Evolutionary conservation across 345 rosid species (phyloP), one percentile per base, ranked within the genome.

Genomic region (Acer negundo): DNA sequence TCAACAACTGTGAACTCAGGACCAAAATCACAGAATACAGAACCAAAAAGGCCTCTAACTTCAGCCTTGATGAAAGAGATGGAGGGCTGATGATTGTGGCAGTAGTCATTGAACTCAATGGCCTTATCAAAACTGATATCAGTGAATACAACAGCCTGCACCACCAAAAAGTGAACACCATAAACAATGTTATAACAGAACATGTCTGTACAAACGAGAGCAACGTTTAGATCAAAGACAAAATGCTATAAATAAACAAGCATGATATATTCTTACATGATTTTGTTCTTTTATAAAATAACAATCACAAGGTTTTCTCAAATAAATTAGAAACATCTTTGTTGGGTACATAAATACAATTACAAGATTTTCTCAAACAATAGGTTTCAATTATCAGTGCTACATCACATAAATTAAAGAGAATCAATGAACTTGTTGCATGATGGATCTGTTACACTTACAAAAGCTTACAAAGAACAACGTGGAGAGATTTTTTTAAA

Each of bases 21-120:
- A 67, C 99, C 99, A 82, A 96, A 96, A 80, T 96, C 99, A 80
- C 99, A 96, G 84, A 96, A 96, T 44, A 96, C 84, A 13, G 95
- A 88, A 73, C 98, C 99, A 89, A 96, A 96, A 66, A 96, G 95
- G 74, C 99, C 99, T 85, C 97, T 90, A 59, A 94, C 94, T 86
- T 94, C 99, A 77, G 98, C 85, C 85, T 89, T 94, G 80, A 96
- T 85, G 82, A 96, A 96, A 81, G 97, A 80, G 28, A 96, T 92
- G 15, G 99, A 94, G 65, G 99, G 99, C 67, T 90, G 89, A 78
- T 90, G 97, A 80, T 69, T 84, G 81, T 89, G 98, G 81, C 99
- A 96, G 76, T 88, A 92, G 78, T 94, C 97, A 78, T 96, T 77
- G 56, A 91, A 90, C 77, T 96, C 95, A 20, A 90, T 80, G 69